Percentiles rank a stretch among this genome's conserved stretches.
Evolutionary conservation across 208 protist species (phyloP).

Genomic region (Trypanosoma cruzi): DNA sequence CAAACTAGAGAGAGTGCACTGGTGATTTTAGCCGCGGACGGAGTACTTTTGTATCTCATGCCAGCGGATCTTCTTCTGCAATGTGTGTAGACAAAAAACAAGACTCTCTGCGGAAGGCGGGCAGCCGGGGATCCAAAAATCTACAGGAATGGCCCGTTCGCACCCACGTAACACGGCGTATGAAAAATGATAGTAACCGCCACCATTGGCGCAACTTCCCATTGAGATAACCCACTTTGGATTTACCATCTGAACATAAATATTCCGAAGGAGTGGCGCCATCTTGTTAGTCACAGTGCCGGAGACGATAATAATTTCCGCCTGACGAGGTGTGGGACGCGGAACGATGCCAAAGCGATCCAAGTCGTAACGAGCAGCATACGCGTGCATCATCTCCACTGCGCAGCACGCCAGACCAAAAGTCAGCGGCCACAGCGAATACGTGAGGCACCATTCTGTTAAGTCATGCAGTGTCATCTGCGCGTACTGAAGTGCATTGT

Average conservation of each 20-base stretch:
- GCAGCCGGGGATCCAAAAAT: slow-evolving; percentile 99
- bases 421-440: slow-evolving; percentile 98
- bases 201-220: slow-evolving; percentile 98
- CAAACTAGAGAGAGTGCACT: neutral
- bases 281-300: slow-evolving; percentile 99
- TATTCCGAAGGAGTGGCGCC: slow-evolving; percentile 97
- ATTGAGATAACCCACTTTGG: slow-evolving; percentile 95
- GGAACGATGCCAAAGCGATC: slow-evolving; percentile 98
- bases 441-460: slow-evolving; percentile 88
- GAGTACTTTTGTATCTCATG: slow-evolving; percentile 94
- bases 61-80: slow-evolving; percentile 95
- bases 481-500: slow-evolving; percentile 92
- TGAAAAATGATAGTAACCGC: slow-evolving; percentile 99
- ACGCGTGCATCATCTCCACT: slow-evolving; percentile 98
- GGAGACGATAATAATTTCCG: slow-evolving; percentile 98
- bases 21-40: slow-evolving; percentile 50
- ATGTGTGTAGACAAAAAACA: slow-evolving; percentile 90
- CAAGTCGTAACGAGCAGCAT: slow-evolving; percentile 96
- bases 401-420: slow-evolving; percentile 98
- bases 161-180: slow-evolving; percentile 97
- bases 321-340: slow-evolving; percentile 95
- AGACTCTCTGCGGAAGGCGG: slow-evolving; percentile 96
- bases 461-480: slow-evolving; percentile 93
- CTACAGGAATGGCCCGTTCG: slow-evolving; percentile 97
- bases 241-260: slow-evolving; percentile 98